Evolutionary conservation across 805 yeast genomes (phyloP).

Genomic region (Yamadazyma takamatsuzukensis): DNA sequence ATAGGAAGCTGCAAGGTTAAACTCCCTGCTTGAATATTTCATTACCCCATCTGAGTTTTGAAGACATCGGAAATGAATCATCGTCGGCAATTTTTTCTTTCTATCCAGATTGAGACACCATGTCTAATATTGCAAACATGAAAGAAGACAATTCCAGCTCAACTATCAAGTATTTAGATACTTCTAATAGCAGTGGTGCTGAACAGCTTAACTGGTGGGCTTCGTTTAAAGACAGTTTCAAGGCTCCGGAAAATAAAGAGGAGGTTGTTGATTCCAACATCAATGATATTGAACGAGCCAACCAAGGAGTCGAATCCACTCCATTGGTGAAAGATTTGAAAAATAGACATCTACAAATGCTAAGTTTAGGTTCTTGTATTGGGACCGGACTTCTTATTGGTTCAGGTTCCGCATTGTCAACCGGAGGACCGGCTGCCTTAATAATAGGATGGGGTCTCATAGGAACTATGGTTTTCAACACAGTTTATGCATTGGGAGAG

Average conservation of each 20-base stretch:
- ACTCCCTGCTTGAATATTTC: no score
- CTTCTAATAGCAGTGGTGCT: no score
- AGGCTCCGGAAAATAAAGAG: constrained; percentile 10
- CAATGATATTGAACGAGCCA: constrained; percentile 33
- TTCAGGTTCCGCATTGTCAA: constrained; percentile 39
- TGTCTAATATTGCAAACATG: no score
- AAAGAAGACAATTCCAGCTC: no score
- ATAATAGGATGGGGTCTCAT: constrained; percentile 56
- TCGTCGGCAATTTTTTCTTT: no score
- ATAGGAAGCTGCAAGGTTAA: no score
- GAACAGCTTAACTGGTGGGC: constrained; percentile 22
- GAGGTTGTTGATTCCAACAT: constrained; percentile 7
- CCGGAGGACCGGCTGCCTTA: constrained; percentile 43
- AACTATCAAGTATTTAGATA: no score
- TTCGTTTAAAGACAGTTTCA: constrained; percentile 31
- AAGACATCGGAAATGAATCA: no score
- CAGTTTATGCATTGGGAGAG: constrained; percentile 65
- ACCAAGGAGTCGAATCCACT: constrained; percentile 30
- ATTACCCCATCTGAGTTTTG: no score
- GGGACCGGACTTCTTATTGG: constrained; percentile 59
- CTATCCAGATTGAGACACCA: no score
- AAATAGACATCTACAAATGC: constrained; percentile 55
- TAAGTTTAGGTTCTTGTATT: constrained; percentile 68
- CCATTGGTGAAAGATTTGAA: constrained; percentile 43
- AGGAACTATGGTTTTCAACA: constrained; percentile 55